Conservation (phyloP, 1,284 basidiomycete genomes). For the Xanthoconium separans region DNA sequence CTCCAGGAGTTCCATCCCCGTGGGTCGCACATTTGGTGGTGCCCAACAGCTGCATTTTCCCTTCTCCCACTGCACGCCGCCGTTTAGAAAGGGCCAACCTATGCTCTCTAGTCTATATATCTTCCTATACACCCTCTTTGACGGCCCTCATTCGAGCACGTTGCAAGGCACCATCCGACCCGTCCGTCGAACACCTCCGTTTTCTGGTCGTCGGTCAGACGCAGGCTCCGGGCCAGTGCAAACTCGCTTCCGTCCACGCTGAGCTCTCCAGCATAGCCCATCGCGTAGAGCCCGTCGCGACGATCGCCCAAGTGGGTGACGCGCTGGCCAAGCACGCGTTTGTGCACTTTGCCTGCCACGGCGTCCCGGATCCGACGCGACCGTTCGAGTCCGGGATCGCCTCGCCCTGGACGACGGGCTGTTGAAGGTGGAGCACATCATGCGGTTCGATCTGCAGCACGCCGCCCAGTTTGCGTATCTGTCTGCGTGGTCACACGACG, state of each 20-base stretch:
- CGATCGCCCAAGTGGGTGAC: neutral
- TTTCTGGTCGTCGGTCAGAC: neutral
- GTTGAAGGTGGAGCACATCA: conserved; percentile 22
- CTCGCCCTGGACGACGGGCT: conserved; percentile 15
- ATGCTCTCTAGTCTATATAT: conserved; percentile 31
- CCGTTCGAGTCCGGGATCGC: conserved; percentile 18
- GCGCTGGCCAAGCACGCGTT: neutral
- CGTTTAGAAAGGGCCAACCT: neutral
- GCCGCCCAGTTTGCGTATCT: conserved; percentile 33
- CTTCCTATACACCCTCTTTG: conserved; percentile 35
- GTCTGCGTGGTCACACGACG: neutral
- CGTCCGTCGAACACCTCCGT: neutral
- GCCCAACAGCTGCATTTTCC: conserved; percentile 32
- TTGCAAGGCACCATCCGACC: neutral
- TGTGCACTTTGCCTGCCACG: conserved; percentile 14
- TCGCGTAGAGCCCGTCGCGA: neutral
- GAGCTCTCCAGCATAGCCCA: neutral
- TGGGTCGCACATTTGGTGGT: conserved; percentile 39
- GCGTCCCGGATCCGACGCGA: neutral
- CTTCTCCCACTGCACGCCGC: conserved; percentile 24
- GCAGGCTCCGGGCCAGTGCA: neutral
- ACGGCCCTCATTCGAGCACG: conserved; percentile 17
- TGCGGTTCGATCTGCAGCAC: too few species aligned
- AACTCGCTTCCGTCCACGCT: neutral
- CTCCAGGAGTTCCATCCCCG: neutral